Evolutionary conservation across 768 basidiomycete genomes (phyloP), one percentile per base, ranked within the genome.

Genomic region (Cystobasidium tubakii): DNA sequence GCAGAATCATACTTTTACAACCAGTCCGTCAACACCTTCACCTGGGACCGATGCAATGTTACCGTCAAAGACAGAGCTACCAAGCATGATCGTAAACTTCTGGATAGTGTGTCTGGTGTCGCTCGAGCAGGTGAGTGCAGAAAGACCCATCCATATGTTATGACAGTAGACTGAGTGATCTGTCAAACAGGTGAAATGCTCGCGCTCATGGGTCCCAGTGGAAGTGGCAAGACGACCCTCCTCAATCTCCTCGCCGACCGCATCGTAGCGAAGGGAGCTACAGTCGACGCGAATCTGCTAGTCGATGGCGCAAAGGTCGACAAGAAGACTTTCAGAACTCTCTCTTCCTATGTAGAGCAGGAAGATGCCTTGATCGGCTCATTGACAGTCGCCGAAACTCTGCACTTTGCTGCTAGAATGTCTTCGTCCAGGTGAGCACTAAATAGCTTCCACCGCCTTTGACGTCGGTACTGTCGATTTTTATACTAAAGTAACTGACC

Each of bases 281-380:
- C 55, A 31, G 27, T 82, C 63, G 80, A 79, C 25, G 83, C 82
- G 9, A 80, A 81, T 25, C 79, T 83, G 74, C 78, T 83, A 21
- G 79, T 83, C 34, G 81, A 82, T 62, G 83, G 81, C 13, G 34
- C 21, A 15, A 39, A 13, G 15, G 15, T 31, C 7, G n/a, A 21
- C n/a, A 17, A 17, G 25, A 29, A n/a, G 29, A 29, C 67, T 6
- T 70, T 70, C 53, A 29, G 50, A 36, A 15, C 44, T 13, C 3
- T 70, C n/a, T 55, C 46, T 21, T 53, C 67, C 19, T 70, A 54
- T 53, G 67, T 70, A 6, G 86, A 87, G 78, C 87, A 88, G 75
- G 85, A 86, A 74, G 87, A 88, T 75, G 84, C 86, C 0, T 81
- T 88, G 0, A 80, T 87, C 10, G 86, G 87, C 3, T 85, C 86